Evolutionary conservation across 345 rosid genomes (phyloP), one percentile per base, ranked within the genome.

Genomic region (Salix caprea): DNA sequence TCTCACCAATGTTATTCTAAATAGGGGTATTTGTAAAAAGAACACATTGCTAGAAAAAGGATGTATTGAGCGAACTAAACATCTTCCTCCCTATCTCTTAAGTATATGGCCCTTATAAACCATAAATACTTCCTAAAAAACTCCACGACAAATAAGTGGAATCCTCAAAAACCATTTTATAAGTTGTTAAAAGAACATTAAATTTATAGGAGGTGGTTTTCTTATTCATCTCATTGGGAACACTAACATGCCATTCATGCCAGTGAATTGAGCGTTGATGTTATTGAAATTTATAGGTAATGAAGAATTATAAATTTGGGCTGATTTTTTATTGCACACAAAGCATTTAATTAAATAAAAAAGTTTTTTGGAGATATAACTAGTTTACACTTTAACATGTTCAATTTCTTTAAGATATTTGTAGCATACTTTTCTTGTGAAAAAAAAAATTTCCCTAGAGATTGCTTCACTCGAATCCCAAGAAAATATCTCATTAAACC

Each of bases 101-200:
- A 96, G 82, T 68, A 98, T 97, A 79, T 96, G 99, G 69, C 98
- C 98, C 86, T 96, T 98, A 78, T 96, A 98, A 85, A 96, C 99
- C 82, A 96, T 93, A 84, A 96, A 98, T 85, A 96, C 98, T 89
- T 96, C 99, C 99, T 98, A 96, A 6, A 97, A 98, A 87, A 94
- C 96, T 77, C 97, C 98, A 78, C 97, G 98, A 30, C 0, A 30
- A 0, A 4, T 92, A 90, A 76, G 96, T 90, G 54, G 96, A 88
- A 81, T 96, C 99, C 40, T 96, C 97, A 86, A 96, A 96, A 86
- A 96, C 86, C 99, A 96, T 96, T 87, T 96, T 98, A 80, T 92
- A 96, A 77, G 98, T 96, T 54, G 98, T 96, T 84, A 96, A 86
- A 66, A 96, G 93, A 84, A 96, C 99, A 85, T 96, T 88, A 78